phyloP scores from a whole-genome alignment of 805 yeast species.

The Myxozyma udenii region DNA sequence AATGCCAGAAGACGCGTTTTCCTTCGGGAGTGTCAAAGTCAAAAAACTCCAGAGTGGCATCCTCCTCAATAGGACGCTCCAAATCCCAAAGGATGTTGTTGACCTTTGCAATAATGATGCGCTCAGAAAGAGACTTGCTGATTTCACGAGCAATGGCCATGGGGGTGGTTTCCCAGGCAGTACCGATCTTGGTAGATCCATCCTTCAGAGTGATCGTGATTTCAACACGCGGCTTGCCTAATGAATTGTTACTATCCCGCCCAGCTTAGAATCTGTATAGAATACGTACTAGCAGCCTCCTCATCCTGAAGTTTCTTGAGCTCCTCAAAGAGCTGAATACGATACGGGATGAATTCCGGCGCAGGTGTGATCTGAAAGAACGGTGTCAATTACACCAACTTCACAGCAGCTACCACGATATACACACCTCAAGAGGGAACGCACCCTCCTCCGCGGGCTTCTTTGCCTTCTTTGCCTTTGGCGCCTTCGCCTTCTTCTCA shows the following conservation, averaged over 20 bases:
- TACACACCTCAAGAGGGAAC: slow-evolving; percentile 25
- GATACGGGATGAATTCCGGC: slow-evolving; percentile 78
- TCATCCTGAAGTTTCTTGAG: slow-evolving; percentile 76
- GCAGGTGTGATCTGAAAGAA: slow-evolving; percentile 56
- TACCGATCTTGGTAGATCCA: slow-evolving; percentile 74
- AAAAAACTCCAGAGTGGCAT: slow-evolving; percentile 65
- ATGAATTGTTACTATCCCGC: no score
- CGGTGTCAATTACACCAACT: background rate
- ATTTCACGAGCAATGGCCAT: slow-evolving; percentile 77
- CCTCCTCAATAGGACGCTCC: slow-evolving; percentile 86
- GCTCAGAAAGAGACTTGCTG: slow-evolving; percentile 83
- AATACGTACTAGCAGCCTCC: slow-evolving; percentile 57
- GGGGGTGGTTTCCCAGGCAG: slow-evolving; percentile 88
- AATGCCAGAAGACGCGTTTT: slow-evolving; percentile 95
- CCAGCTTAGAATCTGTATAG: background rate
- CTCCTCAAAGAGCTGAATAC: slow-evolving; percentile 75
- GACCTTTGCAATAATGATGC: slow-evolving; percentile 87
- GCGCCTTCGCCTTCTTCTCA: slow-evolving; percentile 29
- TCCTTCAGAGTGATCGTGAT: slow-evolving; percentile 83
- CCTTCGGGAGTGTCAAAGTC: slow-evolving; percentile 86
- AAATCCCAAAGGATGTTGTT: slow-evolving; percentile 92
- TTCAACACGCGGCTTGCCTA: slow-evolving; percentile 46
- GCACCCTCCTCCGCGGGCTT: slow-evolving; percentile 32
- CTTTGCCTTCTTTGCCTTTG: slow-evolving; percentile 33
- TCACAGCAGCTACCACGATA: background rate